Evolutionary conservation across 192 early-diverging fungal species (phyloP), one percentile per base, ranked within the genome.

Genomic region (Polychytrium aggregatum): DNA sequence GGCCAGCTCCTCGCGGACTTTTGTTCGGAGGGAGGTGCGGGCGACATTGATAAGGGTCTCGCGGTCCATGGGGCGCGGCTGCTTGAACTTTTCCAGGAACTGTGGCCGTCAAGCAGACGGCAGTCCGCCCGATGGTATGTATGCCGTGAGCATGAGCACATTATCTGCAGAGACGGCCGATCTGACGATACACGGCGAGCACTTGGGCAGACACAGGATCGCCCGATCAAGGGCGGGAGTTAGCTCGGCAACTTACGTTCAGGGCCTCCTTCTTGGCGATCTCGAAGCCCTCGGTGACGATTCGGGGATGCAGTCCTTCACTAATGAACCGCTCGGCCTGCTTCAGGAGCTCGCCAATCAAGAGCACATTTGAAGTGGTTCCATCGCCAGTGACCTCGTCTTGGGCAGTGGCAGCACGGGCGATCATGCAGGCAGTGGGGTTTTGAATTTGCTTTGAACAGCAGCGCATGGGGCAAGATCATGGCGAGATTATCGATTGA

Each of bases 361-460:
- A 71, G 40, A 98, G 72, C 9, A 98, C 93, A 56, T 97, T 87
- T 11, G 89, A 89, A 2, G 96, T 98, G 18, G 96, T 98, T 41
- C 96, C 96, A 53, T 98, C 96, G 37, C 96, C 96, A 25, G 93
- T 96, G 34, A 97, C 84, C 56, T 98, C 96, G 71, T 98, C 96
- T 69, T 98, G 96, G 24, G 93, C 93, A 20, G 91, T 96, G 1
- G 96, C 92, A n/a, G 96, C 88, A 16, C 92, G 79, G 21, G 96
- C 96, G 64, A 98, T 96, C 96, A 98, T 98, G 48, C 87, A 85
- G 21, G 96, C 96, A 3, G 92, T 95, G 6, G 96, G 96, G 67
- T 98, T 92, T 84, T 95, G 92, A 68, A 98, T 98, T 92, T 98
- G 96, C 89, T 89, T 50, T 44, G 30, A 41, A 36, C 25, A 35